These are phyloP conservation scores for Aaosphaeria arxii DNA, from an alignment of 2,329 filamentous ascomycete genomes.

Conservation along the genomic window DNA sequence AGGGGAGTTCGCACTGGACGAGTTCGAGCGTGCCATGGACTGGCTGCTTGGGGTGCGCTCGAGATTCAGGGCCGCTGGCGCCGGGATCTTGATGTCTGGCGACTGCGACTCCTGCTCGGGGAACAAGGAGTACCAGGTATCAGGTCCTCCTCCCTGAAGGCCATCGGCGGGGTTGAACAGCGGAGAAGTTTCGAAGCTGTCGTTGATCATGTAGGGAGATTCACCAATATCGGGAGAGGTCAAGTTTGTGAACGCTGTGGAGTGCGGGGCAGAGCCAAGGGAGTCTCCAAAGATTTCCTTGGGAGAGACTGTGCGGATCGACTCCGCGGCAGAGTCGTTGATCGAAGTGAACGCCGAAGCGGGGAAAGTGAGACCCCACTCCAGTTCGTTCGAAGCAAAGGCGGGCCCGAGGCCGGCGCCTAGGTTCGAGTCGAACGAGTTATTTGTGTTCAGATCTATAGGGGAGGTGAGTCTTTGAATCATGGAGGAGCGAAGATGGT, in stretches of 20 bases:
- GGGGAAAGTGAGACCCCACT: slow-evolving; percentile 20
- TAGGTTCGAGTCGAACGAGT: slow-evolving; percentile 44
- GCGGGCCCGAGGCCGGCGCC: slow-evolving; percentile 47
- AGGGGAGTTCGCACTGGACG: slow-evolving; percentile 35
- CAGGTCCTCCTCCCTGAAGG: slow-evolving; percentile 46
- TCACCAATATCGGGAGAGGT: slow-evolving; percentile 79
- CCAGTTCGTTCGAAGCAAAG: slow-evolving; percentile 34
- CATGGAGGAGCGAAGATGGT: slow-evolving; percentile 9
- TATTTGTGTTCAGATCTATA: slow-evolving; percentile 37
- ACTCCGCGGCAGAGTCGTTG: slow-evolving; percentile 41
- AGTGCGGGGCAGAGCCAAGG: slow-evolving; percentile 75
- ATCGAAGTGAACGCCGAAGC: slow-evolving; percentile 43
- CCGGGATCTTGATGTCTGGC: slow-evolving; percentile 2
- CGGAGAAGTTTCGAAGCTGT: slow-evolving; percentile 75
- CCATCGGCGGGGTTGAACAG: slow-evolving; percentile 62
- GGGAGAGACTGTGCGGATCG: slow-evolving; percentile 69
- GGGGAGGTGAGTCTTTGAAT: slow-evolving; percentile 19
- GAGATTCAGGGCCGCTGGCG: slow-evolving; percentile 28
- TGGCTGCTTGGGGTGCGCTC: slow-evolving; percentile 41
- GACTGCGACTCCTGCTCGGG: slow-evolving; percentile 22
- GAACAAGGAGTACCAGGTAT: slow-evolving; percentile 74
- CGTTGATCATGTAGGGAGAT: slow-evolving; percentile 65
- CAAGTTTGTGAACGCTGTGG: slow-evolving; percentile 75
- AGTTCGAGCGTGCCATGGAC: slow-evolving; percentile 34
- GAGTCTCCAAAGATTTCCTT: slow-evolving; percentile 73